phyloP scores from a whole-genome alignment of 2,329 filamentous ascomycete genomes.

The Apiospora malaysiana region DNA sequence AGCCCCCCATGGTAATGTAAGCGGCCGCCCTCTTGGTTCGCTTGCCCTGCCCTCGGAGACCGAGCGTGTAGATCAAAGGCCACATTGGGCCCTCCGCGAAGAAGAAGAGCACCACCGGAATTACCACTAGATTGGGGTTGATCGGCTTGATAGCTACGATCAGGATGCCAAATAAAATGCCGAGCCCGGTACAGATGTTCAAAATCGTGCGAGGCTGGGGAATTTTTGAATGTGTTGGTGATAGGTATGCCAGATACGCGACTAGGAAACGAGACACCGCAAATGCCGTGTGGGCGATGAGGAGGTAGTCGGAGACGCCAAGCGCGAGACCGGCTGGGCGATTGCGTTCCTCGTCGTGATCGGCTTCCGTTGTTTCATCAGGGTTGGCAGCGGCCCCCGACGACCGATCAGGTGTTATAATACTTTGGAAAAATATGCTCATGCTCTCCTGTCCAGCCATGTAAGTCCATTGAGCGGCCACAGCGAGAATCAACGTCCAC shows the following conservation, averaged over 20 bases:
- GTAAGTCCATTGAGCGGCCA: conserved; percentile 80
- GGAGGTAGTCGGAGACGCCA: conserved; percentile 68
- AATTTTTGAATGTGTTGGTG: conserved; percentile 52
- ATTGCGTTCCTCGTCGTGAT: conserved; percentile 43
- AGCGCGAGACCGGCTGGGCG: conserved; percentile 51
- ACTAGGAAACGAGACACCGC: conserved; percentile 75
- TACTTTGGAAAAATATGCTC: conserved; percentile 63
- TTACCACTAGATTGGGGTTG: conserved; percentile 56
- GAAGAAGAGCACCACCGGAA: conserved; percentile 73
- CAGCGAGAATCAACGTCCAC: conserved; percentile 69
- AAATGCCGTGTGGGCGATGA: conserved; percentile 76
- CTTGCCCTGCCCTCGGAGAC: conserved; percentile 79
- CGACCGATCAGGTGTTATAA: conserved; percentile 44
- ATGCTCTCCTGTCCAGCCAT: conserved; percentile 74
- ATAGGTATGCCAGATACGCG: conserved; percentile 66
- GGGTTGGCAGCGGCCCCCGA: conserved; percentile 37
- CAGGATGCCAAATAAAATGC: conserved; percentile 62
- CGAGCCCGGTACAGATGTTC: conserved; percentile 63
- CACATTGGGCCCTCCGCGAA: conserved; percentile 86
- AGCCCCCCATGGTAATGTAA: conserved; percentile 77
- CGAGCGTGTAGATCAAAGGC: conserved; percentile 81
- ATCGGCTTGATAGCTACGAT: conserved; percentile 51
- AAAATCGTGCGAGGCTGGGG: conserved; percentile 75
- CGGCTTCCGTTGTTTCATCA: conserved; percentile 45
- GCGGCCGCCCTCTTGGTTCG: conserved; percentile 80